These are phyloP conservation scores for Escallonia rubra DNA, from an alignment of 129 eudicot species.

Conservation along the genomic window DNA sequence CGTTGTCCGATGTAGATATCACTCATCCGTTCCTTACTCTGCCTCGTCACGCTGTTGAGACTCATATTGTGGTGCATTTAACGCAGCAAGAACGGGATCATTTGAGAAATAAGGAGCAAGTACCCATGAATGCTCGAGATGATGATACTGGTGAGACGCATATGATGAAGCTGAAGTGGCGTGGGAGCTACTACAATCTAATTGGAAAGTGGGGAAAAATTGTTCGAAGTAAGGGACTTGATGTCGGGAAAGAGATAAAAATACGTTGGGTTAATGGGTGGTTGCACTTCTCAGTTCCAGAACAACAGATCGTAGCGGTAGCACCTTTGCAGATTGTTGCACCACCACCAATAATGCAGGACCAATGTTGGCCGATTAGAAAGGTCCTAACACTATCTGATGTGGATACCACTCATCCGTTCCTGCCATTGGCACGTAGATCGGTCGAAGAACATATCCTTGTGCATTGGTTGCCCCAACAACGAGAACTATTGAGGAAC, in stretches of 20 bases:
- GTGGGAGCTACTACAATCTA: conserved; percentile 74
- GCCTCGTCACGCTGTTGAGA: conserved; percentile 78
- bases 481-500: conserved; percentile 56
- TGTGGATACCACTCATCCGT: conserved; percentile 73
- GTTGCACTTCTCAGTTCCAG: conserved; percentile 72
- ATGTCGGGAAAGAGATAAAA: conserved; percentile 68
- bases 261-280: conserved; percentile 66
- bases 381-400: conserved; percentile 74
- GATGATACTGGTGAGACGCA: conserved; percentile 72
- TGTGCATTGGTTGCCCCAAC: conserved; percentile 59
- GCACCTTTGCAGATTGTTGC: conserved; percentile 51
- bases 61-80: conserved; percentile 52
- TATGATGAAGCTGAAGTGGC: conserved; percentile 78
- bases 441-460: conserved; percentile 83
- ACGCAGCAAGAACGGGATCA: conserved; percentile 62
- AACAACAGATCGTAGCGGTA: conserved; percentile 39
- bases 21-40: conserved; percentile 87
- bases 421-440: conserved; percentile 69
- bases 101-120: conserved; percentile 54
- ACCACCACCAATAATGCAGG: conserved; percentile 42
- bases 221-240: conserved; percentile 71
- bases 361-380: conserved; percentile 66
- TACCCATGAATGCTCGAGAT: conserved; percentile 61
- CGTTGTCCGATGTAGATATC: conserved; percentile 76
- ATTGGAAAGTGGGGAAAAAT: conserved; percentile 82